A percentile compares a stretch with the other conserved stretches of the same genome.
Evolutionary conservation across 139 green algal genomes (phyloP).

Genomic region (Coelastrella sp.): DNA sequence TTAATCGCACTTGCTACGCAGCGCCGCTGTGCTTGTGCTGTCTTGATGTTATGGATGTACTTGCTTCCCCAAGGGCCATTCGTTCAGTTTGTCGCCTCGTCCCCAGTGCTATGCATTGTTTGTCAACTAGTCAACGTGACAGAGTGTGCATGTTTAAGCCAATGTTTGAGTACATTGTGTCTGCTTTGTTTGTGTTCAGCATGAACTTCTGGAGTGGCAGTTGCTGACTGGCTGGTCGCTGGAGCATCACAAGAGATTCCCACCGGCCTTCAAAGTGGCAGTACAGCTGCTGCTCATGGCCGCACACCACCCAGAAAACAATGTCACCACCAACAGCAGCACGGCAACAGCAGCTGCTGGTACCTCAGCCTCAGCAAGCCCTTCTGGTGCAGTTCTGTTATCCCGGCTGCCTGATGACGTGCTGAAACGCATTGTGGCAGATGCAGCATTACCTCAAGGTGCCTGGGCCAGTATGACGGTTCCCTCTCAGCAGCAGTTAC

Average conservation of each 20-base stretch:
- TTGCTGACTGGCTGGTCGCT: conserved; percentile 9
- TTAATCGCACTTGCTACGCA: no score
- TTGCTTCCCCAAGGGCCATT: no score
- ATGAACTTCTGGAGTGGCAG: conserved; percentile 24
- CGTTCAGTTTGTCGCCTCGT: no score
- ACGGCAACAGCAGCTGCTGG: neutral
- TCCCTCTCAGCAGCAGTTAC: neutral
- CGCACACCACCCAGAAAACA: neutral
- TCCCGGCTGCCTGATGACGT: conserved; percentile 5
- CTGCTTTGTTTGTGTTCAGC: neutral
- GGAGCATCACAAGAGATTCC: conserved; percentile 6
- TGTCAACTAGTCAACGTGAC: no score
- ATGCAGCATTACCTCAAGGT: conserved; percentile 15
- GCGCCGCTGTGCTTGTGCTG: no score
- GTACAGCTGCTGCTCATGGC: conserved; percentile 14
- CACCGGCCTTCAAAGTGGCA: neutral
- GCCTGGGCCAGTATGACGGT: neutral
- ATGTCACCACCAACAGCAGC: neutral
- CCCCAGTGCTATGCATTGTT: no score
- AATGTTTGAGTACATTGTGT: no score
- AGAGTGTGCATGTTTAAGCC: no score
- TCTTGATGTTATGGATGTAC: no score
- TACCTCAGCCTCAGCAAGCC: neutral
- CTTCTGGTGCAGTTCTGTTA: neutral
- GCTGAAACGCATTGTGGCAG: conserved; percentile 11